Evolutionary conservation across 192 early-diverging fungal species (phyloP).

Genomic region (Coemansia sp.): DNA sequence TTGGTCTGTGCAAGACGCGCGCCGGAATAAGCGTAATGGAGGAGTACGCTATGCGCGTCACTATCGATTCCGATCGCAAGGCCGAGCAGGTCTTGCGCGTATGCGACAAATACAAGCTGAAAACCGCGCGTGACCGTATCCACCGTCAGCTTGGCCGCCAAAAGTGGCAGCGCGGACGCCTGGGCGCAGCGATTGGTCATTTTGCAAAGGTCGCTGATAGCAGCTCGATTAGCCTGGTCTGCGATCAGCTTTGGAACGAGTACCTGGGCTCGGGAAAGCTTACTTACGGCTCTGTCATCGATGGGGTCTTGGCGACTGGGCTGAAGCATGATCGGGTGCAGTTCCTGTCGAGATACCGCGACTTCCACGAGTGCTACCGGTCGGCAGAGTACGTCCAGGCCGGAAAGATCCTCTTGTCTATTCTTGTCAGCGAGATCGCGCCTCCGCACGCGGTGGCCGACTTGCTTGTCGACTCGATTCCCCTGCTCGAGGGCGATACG

Average conservation of each 20-base stretch:
- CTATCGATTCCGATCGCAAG: slow-evolving; percentile 53
- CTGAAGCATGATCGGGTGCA: slow-evolving; percentile 49
- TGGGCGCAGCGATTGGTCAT: slow-evolving; percentile 62
- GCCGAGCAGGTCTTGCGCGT: slow-evolving; percentile 56
- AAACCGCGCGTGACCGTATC: slow-evolving; percentile 27
- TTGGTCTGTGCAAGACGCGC: slow-evolving; percentile 20
- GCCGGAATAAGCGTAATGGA: slow-evolving; percentile 18
- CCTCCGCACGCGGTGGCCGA: slow-evolving; percentile 55
- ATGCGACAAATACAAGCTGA: slow-evolving; percentile 47
- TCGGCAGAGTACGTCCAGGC: slow-evolving; percentile 35
- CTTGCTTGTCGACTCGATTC: slow-evolving; percentile 60
- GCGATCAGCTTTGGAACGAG: slow-evolving; percentile 56
- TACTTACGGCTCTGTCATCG: slow-evolving; percentile 45
- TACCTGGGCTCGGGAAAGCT: slow-evolving; percentile 52
- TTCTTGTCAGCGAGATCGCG: slow-evolving; percentile 52
- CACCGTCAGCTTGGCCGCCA: slow-evolving; percentile 53
- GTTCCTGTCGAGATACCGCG: slow-evolving; percentile 58
- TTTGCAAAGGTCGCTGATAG: slow-evolving; percentile 56
- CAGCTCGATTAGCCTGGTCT: slow-evolving; percentile 52
- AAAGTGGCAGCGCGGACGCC: slow-evolving; percentile 54
- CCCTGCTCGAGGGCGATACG: slow-evolving; percentile 57
- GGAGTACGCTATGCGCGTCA: slow-evolving; percentile 48
- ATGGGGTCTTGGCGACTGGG: slow-evolving; percentile 27
- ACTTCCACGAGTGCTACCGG: slow-evolving; percentile 57
- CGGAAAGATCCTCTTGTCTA: slow-evolving; percentile 44